These are phyloP conservation scores for Melocanna baccifera DNA, from an alignment of 176 grass and related monocot genomes.

Conservation along the genomic window DNA sequence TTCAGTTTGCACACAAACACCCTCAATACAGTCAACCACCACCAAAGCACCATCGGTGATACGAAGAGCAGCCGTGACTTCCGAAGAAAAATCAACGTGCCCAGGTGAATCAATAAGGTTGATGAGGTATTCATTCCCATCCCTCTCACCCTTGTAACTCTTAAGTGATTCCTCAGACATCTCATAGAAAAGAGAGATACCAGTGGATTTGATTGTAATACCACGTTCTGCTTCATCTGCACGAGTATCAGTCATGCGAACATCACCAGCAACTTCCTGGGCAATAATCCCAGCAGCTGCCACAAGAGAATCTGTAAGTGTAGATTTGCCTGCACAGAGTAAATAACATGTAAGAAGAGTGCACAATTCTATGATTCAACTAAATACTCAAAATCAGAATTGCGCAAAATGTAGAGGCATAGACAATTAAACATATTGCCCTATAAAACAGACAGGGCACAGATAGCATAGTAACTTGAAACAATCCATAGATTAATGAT, in stretches of 20 bases:
- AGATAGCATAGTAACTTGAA: not conserved
- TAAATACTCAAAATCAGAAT: not conserved
- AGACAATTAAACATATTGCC: not conserved
- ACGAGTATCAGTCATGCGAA: slow-evolving; percentile 76
- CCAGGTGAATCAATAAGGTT: slow-evolving; percentile 80
- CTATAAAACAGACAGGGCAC: not conserved
- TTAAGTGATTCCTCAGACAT: slow-evolving; percentile 61
- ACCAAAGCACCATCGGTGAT: slow-evolving; percentile 78
- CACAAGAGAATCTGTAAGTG: slow-evolving; percentile 77
- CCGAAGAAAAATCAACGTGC: slow-evolving; percentile 69
- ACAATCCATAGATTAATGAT: not conserved
- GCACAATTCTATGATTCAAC: not conserved
- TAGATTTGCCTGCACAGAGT: slow-evolving; percentile 66
- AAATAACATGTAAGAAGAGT: not conserved
- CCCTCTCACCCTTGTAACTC: slow-evolving; percentile 55
- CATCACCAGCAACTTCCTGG: slow-evolving; percentile 81
- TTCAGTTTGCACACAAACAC: slow-evolving; percentile 78
- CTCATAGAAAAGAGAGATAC: slow-evolving; percentile 79
- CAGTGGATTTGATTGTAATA: slow-evolving; percentile 85
- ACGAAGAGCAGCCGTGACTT: slow-evolving; percentile 70
- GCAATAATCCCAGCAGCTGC: slow-evolving; percentile 85
- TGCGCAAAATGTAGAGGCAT: not conserved
- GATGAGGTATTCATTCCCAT: slow-evolving; percentile 63
- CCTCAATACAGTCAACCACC: slow-evolving; percentile 78
- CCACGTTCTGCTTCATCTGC: slow-evolving; percentile 80